phyloP scores from a whole-genome alignment of 1,284 basidiomycete species.

The Apiotrichum mycotoxinovorans region DNA sequence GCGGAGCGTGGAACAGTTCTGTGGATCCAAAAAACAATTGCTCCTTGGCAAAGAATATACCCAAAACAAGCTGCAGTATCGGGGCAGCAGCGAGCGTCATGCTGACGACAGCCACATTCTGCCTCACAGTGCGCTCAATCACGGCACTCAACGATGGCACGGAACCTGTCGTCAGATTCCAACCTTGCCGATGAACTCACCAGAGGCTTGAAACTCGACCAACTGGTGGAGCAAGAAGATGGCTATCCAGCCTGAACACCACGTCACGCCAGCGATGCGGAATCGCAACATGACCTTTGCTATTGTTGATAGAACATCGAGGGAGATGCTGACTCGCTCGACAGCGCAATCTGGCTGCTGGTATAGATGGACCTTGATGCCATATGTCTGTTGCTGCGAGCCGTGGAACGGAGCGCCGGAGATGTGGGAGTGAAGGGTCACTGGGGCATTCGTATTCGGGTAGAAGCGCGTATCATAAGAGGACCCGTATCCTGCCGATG shows the following conservation, averaged over 20 bases:
- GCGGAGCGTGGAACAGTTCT: background rate
- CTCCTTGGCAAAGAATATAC: background rate
- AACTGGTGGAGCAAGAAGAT: slow-evolving; percentile 55
- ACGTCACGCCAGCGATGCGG: slow-evolving; percentile 63
- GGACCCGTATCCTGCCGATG: slow-evolving; percentile 59
- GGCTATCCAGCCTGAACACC: slow-evolving; percentile 64
- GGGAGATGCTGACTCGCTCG: slow-evolving; percentile 53
- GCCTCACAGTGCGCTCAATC: background rate
- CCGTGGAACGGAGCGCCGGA: slow-evolving; percentile 61
- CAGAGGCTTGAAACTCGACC: background rate
- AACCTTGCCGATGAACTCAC: background rate
- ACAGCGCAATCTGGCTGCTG: slow-evolving; percentile 48
- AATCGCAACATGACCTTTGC: slow-evolving; percentile 70
- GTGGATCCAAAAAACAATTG: slow-evolving; percentile 10
- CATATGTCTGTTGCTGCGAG: slow-evolving; percentile 19
- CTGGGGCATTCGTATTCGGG: slow-evolving; percentile 50
- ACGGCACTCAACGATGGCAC: background rate
- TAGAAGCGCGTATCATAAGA: slow-evolving; percentile 71
- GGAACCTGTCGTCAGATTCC: background rate
- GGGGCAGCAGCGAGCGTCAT: background rate
- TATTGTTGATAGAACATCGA: slow-evolving; percentile 67
- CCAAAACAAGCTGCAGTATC: background rate
- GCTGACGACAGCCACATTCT: too few relatives aligned
- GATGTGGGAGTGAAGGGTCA: slow-evolving; percentile 68
- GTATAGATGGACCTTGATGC: slow-evolving; percentile 43